Base-by-base conservation (phyloP, 192 early-diverging fungal species). In the Neocallimastix lanati region DNA sequence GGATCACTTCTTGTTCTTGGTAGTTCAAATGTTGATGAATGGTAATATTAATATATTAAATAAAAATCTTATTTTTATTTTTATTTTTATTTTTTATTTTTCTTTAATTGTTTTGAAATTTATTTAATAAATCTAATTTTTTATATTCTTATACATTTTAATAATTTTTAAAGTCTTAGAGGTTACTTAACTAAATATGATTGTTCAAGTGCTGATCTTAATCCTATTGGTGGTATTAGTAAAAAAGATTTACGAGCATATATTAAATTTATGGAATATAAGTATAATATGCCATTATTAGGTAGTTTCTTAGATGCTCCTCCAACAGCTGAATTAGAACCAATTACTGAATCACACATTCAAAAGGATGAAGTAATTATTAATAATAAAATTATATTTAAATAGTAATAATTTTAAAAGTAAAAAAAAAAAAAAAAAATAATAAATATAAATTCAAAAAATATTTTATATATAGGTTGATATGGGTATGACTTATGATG, bases 111-210 rank as follows among this genome's bases (percentile, higher is more conserved):
- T n/a, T n/a, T n/a, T n/a, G n/a, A n/a, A n/a, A n/a, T n/a, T n/a
- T n/a, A n/a, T n/a, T n/a, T n/a, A n/a, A n/a, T n/a, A n/a, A n/a
- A n/a, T n/a, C n/a, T n/a, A n/a, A n/a, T n/a, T n/a, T n/a, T n/a
- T n/a, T n/a, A n/a, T n/a, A n/a, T n/a, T n/a, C n/a, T n/a, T 76
- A 30, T 67, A 58, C 38, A 29, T 78, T 28, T 29, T 28, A 29
- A 80, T 28, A 9, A n/a, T n/a, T n/a, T n/a, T n/a, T n/a, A n/a
- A 82, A 93, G 92, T 33, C 84, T 99, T 77, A 89, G 97, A 38
- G 97, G 97, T 2, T 99, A 99, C 79, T 90, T 99, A 36, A 99
- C 97, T 76, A 99, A 99, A 81, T 99, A 99, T 83, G 97, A 99
- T 82, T 98, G 97, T 81, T 96, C 95, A 2, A 94, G 93, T 81